Evolutionary conservation across 2,329 filamentous ascomycete species (phyloP), one percentile per base, ranked within the genome.

Genomic region (Fusarium algeriense): DNA sequence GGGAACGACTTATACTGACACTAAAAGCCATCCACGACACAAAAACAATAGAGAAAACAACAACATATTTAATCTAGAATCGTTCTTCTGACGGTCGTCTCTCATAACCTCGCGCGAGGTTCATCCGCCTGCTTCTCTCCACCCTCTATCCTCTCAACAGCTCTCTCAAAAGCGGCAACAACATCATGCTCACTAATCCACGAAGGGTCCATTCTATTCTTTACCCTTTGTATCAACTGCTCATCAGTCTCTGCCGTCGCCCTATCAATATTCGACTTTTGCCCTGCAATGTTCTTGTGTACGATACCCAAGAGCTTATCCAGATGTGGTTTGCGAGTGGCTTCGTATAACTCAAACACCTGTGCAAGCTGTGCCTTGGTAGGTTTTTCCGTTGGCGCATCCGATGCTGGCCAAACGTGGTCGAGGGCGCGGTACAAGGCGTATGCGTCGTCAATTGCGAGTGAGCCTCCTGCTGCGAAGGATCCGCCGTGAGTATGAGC

Each of bases 171-270:
- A 14, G 81, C 77, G 13, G 70, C 69, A 55, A 81, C 78, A 12
- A 85, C 83, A 72, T 85, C 82, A 72, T 86, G 83, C 67, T 85
- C 83, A 23, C 82, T 82, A 34, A 86, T 78, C 84, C 84, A 86
- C 19, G 72, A 77, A 8, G 80, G 79, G 59, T 84, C 79, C 5
- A 77, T 75, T 7, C 83, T 75, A 23, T 69, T 78, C 28, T 65
- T 75, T 1, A 85, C 80, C 56, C 81, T 76, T 2, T 69, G 41
- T 46, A 79, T 69, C 41, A 85, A 69, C 49, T 80, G 75, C 48
- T 80, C 78, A 30, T 85, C 83, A 8, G 80, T 81, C 67, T 82
- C 79, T 3, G 37, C 52, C 41, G 40, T 67, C 7, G 32, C 53
- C 9, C 53, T 35, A 19, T 56, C 76, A 4, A 79, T 60, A 11